Conservation (phyloP, 169 alveolate species). For the Pseudocohnilembus persalinus region DNA sequence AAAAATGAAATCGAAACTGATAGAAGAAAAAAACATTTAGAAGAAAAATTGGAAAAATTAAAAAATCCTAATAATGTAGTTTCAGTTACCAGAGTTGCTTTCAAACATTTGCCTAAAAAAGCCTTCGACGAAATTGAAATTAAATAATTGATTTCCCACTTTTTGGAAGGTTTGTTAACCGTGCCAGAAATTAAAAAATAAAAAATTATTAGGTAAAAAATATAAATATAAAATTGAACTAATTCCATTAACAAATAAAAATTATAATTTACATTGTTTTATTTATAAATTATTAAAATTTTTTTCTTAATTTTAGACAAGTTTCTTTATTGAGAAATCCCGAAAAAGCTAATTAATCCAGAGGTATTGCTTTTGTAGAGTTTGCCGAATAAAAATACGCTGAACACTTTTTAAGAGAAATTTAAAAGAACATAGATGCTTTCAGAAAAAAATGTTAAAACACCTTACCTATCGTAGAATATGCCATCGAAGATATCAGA, state of each 20-base stretch:
- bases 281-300: conserved; percentile 1
- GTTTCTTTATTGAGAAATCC: conserved; percentile 12
- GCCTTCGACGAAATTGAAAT: conserved; percentile 11
- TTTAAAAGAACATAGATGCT: neutral
- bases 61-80: conserved; percentile 19
- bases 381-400: conserved; percentile 10
- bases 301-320: too few relatives aligned
- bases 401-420: neutral
- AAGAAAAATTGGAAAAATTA: conserved; percentile 23
- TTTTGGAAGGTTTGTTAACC: neutral
- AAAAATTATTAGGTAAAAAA: conserved; percentile 1
- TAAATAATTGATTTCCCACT: neutral
- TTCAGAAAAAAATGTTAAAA: neutral
- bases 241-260: neutral
- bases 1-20: conserved; percentile 7
- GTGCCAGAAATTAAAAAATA: neutral
- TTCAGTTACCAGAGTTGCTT: conserved; percentile 18
- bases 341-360: conserved; percentile 7
- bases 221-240: neutral
- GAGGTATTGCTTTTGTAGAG: conserved; percentile 20
- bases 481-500: conserved; percentile 28
- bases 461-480: conserved; percentile 17
- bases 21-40: conserved; percentile 6
- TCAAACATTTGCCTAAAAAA: conserved; percentile 15
- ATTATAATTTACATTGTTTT: neutral